These are phyloP conservation scores for Microbotryomycetes sp. DNA, from an alignment of 1,284 basidiomycete genomes.

Conservation along the genomic window DNA sequence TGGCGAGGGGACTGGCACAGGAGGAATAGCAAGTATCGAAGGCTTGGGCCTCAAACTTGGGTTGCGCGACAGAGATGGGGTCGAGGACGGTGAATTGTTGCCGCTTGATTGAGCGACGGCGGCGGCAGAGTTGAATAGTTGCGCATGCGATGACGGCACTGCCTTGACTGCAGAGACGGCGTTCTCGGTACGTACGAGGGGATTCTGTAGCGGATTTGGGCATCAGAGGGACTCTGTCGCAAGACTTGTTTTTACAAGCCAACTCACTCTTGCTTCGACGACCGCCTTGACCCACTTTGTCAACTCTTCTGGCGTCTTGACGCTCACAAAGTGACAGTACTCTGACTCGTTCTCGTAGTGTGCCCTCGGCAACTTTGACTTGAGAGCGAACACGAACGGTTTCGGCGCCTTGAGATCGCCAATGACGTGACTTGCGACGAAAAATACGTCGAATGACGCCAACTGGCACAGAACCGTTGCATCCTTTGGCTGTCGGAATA, in stretches of 20 bases:
- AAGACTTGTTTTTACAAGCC: conserved; percentile 6
- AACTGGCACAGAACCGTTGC: conserved; percentile 68
- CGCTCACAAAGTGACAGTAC: conserved; percentile 72
- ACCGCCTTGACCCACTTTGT: conserved; percentile 27
- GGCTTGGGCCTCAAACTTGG: conserved; percentile 4
- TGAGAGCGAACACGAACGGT: conserved; percentile 70
- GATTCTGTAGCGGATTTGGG: background rate
- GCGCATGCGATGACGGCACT: conserved; percentile 4
- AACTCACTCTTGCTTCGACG: conserved; percentile 25
- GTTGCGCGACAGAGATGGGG: background rate
- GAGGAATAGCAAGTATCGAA: conserved; percentile 3
- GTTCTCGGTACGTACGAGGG: background rate
- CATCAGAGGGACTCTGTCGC: too few species aligned
- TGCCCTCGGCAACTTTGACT: conserved; percentile 46
- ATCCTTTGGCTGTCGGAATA: conserved; percentile 61
- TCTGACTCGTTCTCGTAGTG: conserved; percentile 46
- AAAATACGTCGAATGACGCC: conserved; percentile 76
- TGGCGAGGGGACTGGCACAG: background rate
- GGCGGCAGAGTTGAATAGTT: background rate
- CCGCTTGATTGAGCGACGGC: background rate
- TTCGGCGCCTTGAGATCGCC: conserved; percentile 56
- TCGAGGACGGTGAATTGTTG: background rate
- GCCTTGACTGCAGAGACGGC: conserved; percentile 19
- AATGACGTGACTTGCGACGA: conserved; percentile 55
- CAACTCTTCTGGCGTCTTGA: conserved; percentile 58